Percentiles rank a stretch among this genome's conserved stretches.
phyloP scores from a whole-genome alignment of 257 asterid genomes.

The Echium plantagineum region DNA sequence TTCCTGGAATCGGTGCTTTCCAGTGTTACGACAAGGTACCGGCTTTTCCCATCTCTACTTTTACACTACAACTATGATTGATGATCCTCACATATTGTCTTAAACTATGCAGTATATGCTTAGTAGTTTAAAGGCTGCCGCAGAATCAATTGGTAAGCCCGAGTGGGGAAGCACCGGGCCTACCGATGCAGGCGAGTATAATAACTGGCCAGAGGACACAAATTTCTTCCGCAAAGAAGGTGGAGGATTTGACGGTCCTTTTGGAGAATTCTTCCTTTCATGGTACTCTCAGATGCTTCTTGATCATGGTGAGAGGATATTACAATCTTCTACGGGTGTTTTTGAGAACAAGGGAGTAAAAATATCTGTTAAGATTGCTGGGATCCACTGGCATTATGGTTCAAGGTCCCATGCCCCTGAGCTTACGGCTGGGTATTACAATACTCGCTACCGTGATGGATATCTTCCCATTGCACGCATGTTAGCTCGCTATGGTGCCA shows the following conservation, averaged over 20 bases:
- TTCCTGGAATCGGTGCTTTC: slow-evolving; percentile 94
- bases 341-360: slow-evolving; percentile 48
- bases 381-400: slow-evolving; percentile 97
- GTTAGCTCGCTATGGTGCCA: slow-evolving; percentile 70
- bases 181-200: slow-evolving; percentile 84
- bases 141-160: slow-evolving; percentile 70
- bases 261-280: slow-evolving; percentile 81
- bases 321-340: slow-evolving; percentile 38
- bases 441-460: slow-evolving; percentile 72
- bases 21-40: slow-evolving; percentile 91
- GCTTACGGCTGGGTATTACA: slow-evolving; percentile 91
- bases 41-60: neutral
- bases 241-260: slow-evolving; percentile 61
- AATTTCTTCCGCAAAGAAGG: slow-evolving; percentile 75
- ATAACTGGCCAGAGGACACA: slow-evolving; percentile 98
- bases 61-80: neutral
- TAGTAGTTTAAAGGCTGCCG: slow-evolving; percentile 76
- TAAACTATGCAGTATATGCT: slow-evolving; percentile 64
- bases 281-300: slow-evolving; percentile 89
- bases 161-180: slow-evolving; percentile 92
- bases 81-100: neutral
- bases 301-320: slow-evolving; percentile 73
- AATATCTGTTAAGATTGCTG: slow-evolving; percentile 79
- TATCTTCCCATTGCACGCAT: slow-evolving; percentile 93
- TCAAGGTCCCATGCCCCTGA: slow-evolving; percentile 95